Evolutionary conservation across 345 rosid genomes (phyloP).

Genomic region (Melaleuca quinquenervia): DNA sequence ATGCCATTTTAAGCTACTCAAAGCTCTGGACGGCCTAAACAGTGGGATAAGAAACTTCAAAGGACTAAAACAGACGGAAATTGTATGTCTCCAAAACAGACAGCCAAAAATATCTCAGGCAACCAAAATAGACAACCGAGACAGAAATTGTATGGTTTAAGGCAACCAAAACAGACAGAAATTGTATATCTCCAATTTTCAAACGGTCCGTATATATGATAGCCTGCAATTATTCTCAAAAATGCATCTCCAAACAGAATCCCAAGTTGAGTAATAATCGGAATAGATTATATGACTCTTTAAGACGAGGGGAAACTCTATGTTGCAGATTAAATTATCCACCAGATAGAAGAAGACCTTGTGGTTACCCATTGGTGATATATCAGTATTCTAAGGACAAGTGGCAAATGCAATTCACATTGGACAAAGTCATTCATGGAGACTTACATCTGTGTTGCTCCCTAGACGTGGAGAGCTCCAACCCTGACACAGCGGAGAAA

Average conservation of each 20-base stretch:
- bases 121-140: not conserved
- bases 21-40: not conserved
- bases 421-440: not conserved
- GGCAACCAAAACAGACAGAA: not conserved
- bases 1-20: not conserved
- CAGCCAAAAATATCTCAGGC: not conserved
- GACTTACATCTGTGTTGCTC: conserved; percentile 14
- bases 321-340: not conserved
- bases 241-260: not conserved
- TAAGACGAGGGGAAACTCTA: not conserved
- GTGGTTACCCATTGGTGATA: not conserved
- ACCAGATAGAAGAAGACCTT: not conserved
- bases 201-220: not conserved
- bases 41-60: not conserved
- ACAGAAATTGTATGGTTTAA: not conserved
- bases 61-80: not conserved
- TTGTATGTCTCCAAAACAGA: not conserved
- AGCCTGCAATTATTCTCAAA: not conserved
- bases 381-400: not conserved
- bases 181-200: not conserved
- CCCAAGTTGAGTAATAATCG: not conserved
- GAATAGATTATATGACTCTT: not conserved
- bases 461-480: conserved; percentile 13
- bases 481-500: conserved; percentile 32
- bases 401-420: not conserved